Percentiles rank a stretch among this genome's conserved stretches.
These are phyloP conservation scores for Thymus mandschuricus DNA, from an alignment of 257 asterid species.

Conservation along the genomic window DNA sequence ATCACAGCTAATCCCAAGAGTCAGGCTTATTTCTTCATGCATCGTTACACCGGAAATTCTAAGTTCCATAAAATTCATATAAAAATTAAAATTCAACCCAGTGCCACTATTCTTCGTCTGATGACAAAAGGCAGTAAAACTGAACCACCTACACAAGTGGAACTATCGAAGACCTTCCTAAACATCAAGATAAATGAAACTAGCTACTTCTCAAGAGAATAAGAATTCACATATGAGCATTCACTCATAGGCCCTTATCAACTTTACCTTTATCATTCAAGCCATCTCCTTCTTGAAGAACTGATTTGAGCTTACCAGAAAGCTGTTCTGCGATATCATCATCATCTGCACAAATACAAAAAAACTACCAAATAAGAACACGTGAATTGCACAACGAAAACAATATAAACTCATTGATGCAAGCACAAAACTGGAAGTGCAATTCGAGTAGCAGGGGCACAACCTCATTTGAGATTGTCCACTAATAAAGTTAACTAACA, in stretches of 20 bases:
- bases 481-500: background rate
- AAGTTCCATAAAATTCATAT: background rate
- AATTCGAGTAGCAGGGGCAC: background rate
- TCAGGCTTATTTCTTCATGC: background rate
- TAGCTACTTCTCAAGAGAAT: background rate
- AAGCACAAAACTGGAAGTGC: background rate
- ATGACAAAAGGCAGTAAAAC: background rate
- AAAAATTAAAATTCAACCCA: background rate
- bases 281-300: constrained; percentile 77
- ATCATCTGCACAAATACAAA: constrained; percentile 62
- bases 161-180: background rate
- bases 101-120: background rate
- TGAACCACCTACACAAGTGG: background rate
- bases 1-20: constrained; percentile 4
- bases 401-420: background rate
- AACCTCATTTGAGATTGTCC: background rate
- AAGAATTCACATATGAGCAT: background rate
- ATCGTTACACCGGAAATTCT: background rate
- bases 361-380: constrained; percentile 16
- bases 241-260: background rate
- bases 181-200: background rate
- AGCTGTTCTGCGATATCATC: constrained; percentile 73
- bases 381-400: background rate
- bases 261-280: constrained; percentile 80
- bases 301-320: constrained; percentile 64